These are phyloP conservation scores for Cubamyces sp. DNA, from an alignment of 768 basidiomycete species.

Conservation along the genomic window DNA sequence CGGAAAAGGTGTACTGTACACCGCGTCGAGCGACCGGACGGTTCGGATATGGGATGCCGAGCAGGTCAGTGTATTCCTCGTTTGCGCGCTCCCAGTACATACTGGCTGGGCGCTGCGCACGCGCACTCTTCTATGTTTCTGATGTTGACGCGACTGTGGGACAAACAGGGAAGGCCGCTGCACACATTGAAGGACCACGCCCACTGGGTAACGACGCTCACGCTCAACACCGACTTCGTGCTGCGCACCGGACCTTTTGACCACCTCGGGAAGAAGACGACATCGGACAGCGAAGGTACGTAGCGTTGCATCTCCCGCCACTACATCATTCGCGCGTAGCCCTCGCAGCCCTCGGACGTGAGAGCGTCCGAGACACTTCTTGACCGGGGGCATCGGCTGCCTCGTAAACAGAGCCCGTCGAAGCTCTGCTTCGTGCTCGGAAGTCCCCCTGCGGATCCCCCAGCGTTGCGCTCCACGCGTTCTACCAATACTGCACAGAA, in stretches of 20 bases:
- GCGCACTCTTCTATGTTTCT: neutral
- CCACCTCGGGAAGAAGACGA: slow-evolving; percentile 77
- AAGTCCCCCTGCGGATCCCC: neutral
- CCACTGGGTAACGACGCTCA: slow-evolving; percentile 98
- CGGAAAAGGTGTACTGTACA: slow-evolving; percentile 80
- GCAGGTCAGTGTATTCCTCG: slow-evolving; percentile 49
- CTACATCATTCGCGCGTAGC: neutral
- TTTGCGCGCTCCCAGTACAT: slow-evolving; percentile 1
- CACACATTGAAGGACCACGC: slow-evolving; percentile 93
- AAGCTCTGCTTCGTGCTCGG: no score
- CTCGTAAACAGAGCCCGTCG: no score
- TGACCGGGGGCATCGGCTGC: no score
- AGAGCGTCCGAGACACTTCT: neutral
- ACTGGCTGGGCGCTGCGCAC: no score
- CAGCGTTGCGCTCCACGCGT: slow-evolving; percentile 2
- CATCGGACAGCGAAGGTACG: slow-evolving; percentile 82
- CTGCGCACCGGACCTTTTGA: slow-evolving; percentile 95
- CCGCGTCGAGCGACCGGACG: slow-evolving; percentile 92
- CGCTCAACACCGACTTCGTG: slow-evolving; percentile 94
- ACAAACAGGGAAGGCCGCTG: slow-evolving; percentile 74
- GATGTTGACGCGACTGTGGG: slow-evolving; percentile 3
- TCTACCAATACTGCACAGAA: neutral
- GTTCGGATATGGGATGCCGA: slow-evolving; percentile 94
- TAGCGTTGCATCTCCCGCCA: neutral
- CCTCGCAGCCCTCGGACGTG: neutral